phyloP scores from a whole-genome alignment of 2,329 filamentous ascomycete species.

The Proliferodiscus dingleyae region DNA sequence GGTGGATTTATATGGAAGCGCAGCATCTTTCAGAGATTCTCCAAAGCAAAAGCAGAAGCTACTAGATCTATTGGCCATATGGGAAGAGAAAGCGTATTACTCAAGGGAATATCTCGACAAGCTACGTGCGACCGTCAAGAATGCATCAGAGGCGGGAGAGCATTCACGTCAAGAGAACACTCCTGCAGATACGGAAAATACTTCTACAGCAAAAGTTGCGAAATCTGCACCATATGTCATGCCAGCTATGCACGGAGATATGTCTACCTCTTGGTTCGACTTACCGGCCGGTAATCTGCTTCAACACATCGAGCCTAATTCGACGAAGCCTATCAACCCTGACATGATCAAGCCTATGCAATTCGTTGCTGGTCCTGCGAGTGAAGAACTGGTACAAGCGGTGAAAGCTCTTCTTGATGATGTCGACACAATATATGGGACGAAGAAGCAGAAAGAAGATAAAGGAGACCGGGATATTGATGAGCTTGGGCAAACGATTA shows the following conservation, averaged over 20 bases:
- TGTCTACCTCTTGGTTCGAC: constrained; percentile 70
- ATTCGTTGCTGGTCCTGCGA: constrained; percentile 62
- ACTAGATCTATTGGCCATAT: constrained; percentile 59
- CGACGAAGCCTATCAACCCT: constrained; percentile 67
- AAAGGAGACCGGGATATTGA: constrained; percentile 59
- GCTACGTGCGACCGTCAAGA: constrained; percentile 54
- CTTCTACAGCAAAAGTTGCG: constrained; percentile 46
- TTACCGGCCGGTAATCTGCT: constrained; percentile 78
- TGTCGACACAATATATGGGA: constrained; percentile 62
- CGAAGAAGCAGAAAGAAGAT: constrained; percentile 44
- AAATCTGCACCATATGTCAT: constrained; percentile 64
- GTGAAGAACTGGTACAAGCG: constrained; percentile 58
- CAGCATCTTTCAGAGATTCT: constrained; percentile 53
- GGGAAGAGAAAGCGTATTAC: constrained; percentile 65
- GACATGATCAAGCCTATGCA: constrained; percentile 67
- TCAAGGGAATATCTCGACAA: constrained; percentile 46
- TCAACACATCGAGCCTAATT: constrained; percentile 72
- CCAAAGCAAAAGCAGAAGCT: constrained; percentile 65
- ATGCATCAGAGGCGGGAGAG: constrained; percentile 31
- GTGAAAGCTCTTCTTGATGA: constrained; percentile 68
- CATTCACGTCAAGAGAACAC: constrained; percentile 22
- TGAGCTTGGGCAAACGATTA: constrained; percentile 65
- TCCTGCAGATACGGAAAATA: constrained; percentile 13
- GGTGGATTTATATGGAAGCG: constrained; percentile 54
- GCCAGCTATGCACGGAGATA: constrained; percentile 73